Base-by-base conservation (phyloP, 495 filamentous ascomycete genomes). In the Cryomyces antarcticus region DNA sequence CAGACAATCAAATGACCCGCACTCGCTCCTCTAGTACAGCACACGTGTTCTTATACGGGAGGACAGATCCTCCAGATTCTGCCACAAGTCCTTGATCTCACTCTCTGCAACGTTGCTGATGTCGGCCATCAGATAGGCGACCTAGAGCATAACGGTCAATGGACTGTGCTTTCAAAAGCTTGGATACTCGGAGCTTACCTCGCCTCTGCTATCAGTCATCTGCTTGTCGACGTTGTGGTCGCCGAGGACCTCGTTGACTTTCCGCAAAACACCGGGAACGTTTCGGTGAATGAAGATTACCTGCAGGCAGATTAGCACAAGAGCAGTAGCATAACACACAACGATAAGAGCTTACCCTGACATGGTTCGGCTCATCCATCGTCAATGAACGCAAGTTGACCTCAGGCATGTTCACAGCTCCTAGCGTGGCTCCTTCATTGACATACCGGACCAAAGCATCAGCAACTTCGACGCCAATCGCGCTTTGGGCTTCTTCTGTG, bases 201-300 rank as follows among this genome's bases (percentile, higher is more conserved):
- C 88, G 50, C 85, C 89, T 66, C 80, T 77, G 63, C 77, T 89
- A 57, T 95, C 92, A 30, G 83, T 87, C 65, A 86, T 95, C 59
- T 99, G 92, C 66, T 94, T 95, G 57, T 94, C 89, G 47, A 99
- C 85, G 56, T 99, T 99, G 63, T 99, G 87, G 44, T 89, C 77
- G 11, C 75, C 82, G 46, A 96, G 73, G 44, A 95, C 81, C 51
- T 85, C 78, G 64, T 96, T 99, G 39, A 97, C 85, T 80, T 82
- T 72, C 5, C 53, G 48, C 57, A 99, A 66, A 44, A 99, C 89
- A 62, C 89, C 89, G 30, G 89, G 89, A 43, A 94, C 74, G 57
- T 96, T 99, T 53, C 74, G 76, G 62, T 99, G 92, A 53, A 99
- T 89, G 61, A 83, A 99, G 55, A 95, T 80, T 42, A 97, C n/a